These are phyloP conservation scores for Neoascochyta sp. DNA, from an alignment of 2,329 filamentous ascomycete genomes.

Conservation along the genomic window DNA sequence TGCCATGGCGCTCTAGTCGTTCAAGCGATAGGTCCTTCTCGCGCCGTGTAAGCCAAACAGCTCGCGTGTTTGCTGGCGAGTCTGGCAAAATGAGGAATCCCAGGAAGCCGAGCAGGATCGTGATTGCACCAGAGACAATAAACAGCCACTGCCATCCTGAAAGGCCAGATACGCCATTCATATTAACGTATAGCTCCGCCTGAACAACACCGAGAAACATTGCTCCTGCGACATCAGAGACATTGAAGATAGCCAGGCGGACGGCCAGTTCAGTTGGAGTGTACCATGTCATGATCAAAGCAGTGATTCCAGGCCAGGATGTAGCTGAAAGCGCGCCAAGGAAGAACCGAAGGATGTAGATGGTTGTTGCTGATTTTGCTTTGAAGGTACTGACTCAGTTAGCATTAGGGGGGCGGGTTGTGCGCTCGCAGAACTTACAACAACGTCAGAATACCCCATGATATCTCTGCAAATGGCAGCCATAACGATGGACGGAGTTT, in stretches of 20 bases:
- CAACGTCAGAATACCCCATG: constrained; percentile 4
- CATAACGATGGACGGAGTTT: constrained; percentile 3
- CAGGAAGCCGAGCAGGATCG: constrained; percentile 8
- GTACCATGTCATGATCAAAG: constrained; percentile 6
- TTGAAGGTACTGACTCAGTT: constrained; percentile 2
- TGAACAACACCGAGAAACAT: constrained; percentile 6
- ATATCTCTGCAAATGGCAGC: constrained; percentile 3
- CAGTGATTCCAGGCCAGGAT: constrained; percentile 4
- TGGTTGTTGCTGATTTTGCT: constrained; percentile 3
- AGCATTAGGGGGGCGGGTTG: neutral
- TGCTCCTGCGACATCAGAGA: constrained; percentile 1
- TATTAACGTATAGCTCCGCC: constrained; percentile 4
- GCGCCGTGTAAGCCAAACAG: constrained; percentile 8
- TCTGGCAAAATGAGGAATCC: constrained; percentile 8
- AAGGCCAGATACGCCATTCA: constrained; percentile 4
- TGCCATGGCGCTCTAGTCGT: constrained; percentile 4
- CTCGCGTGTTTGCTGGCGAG: constrained; percentile 9
- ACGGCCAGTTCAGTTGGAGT: constrained; percentile 8
- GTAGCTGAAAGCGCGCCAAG: constrained; percentile 1
- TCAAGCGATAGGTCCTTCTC: constrained; percentile 2
- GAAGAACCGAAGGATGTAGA: constrained; percentile 5
- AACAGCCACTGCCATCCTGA: constrained; percentile 8
- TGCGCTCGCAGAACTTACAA: constrained; percentile 1
- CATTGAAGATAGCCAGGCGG: constrained; percentile 5
- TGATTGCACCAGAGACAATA: constrained; percentile 6